Conservation (phyloP, 345 rosid genomes). For the Eucalyptus sp. region DNA sequence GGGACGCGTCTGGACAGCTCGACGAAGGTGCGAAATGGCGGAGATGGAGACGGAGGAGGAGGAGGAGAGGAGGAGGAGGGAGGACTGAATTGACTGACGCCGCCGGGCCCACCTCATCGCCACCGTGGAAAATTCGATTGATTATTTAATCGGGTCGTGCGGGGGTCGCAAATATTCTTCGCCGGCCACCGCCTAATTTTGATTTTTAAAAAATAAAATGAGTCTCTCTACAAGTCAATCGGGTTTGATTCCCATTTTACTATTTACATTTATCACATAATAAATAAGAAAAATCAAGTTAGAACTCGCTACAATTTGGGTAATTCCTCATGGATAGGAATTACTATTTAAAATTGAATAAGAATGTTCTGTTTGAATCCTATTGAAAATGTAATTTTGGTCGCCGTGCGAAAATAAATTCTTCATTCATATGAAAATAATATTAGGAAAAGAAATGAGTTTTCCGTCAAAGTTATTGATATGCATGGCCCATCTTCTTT, state of each 20-base stretch:
- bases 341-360: neutral
- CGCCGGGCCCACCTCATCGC: constrained; percentile 10
- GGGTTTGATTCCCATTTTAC: neutral
- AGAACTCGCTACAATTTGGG: neutral
- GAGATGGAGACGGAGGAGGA: neutral
- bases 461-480: neutral
- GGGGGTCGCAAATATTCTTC: neutral
- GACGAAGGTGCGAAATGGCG: neutral
- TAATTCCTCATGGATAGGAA: neutral
- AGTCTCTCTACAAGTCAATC: neutral
- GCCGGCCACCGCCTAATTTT: neutral
- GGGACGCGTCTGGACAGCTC: neutral
- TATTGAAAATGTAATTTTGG: neutral
- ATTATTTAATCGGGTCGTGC: neutral
- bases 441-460: neutral
- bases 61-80: neutral
- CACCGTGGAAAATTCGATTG: neutral
- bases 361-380: neutral
- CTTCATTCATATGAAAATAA: neutral
- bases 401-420: neutral
- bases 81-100: constrained; percentile 2
- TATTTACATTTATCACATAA: neutral
- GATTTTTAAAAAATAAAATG: neutral
- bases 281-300: neutral
- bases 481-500: neutral